Evolutionary conservation across 2,329 filamentous ascomycete genomes (phyloP).

Genomic region (Phyllachora maydis): DNA sequence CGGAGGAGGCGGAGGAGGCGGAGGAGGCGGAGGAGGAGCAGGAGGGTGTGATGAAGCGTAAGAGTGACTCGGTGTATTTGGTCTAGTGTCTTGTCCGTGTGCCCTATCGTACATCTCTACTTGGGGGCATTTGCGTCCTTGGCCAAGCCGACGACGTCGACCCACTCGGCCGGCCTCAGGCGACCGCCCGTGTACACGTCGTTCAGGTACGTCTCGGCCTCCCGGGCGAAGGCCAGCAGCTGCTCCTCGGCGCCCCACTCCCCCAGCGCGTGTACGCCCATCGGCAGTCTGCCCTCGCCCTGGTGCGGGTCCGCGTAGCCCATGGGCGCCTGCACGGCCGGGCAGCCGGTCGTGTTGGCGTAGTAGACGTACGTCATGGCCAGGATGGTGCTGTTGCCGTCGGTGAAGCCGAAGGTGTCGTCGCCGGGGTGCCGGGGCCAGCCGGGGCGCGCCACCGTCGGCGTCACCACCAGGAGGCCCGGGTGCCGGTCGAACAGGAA

Average conservation of each 20-base stretch:
- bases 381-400: constrained; percentile 51
- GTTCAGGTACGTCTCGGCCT: constrained; percentile 34
- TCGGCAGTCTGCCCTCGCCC: constrained; percentile 35
- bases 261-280: constrained; percentile 41
- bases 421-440: constrained; percentile 44
- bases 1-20: no score
- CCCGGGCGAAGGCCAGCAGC: constrained; percentile 36
- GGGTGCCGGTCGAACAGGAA: constrained; percentile 50
- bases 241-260: constrained; percentile 49
- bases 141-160: constrained; percentile 28
- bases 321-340: constrained; percentile 53
- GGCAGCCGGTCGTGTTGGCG: constrained; percentile 64
- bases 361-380: constrained; percentile 76
- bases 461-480: constrained; percentile 58
- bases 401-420: constrained; percentile 48
- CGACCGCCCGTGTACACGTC: constrained; percentile 24
- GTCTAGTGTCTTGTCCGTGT: no score
- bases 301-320: constrained; percentile 43
- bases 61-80: no score
- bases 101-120: no score
- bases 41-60: no score
- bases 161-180: constrained; percentile 30
- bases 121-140: no score
- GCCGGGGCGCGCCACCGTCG: constrained; percentile 55
- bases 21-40: no score